phyloP scores from a whole-genome alignment of 2,329 filamentous ascomycete species.

The Furcasterigmium sp. region DNA sequence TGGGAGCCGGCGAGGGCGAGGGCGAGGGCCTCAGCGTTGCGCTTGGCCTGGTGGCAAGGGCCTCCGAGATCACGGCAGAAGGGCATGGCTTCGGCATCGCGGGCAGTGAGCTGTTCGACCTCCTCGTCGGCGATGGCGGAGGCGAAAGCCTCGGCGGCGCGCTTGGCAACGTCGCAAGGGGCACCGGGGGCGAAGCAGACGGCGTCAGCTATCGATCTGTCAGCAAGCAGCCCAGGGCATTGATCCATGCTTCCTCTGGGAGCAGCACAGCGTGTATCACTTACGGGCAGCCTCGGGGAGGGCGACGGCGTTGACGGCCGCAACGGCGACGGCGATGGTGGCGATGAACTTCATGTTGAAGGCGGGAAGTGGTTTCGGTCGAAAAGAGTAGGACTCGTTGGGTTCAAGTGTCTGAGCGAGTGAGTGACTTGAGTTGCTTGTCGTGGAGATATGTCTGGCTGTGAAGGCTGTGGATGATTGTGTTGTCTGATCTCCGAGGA shows the following conservation, averaged over 20 bases:
- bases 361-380: not conserved
- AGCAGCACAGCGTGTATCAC: conserved; percentile 3
- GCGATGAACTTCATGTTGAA: conserved; percentile 23
- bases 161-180: conserved; percentile 32
- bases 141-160: conserved; percentile 30
- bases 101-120: not conserved
- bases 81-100: not conserved
- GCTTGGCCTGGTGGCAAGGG: conserved; percentile 13
- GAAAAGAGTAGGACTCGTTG: not conserved
- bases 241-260: not conserved
- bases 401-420: not conserved
- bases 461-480: conserved; percentile 1
- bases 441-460: not conserved
- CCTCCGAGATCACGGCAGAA: conserved; percentile 15
- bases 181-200: conserved; percentile 28
- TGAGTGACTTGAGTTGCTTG: not conserved
- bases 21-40: conserved; percentile 27
- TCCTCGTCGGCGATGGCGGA: conserved; percentile 17
- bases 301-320: conserved; percentile 19
- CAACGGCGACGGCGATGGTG: conserved; percentile 15
- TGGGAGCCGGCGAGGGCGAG: conserved; percentile 20
- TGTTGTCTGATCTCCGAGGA: conserved; percentile 1
- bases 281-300: conserved; percentile 13
- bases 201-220: not conserved
- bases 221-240: too few relatives aligned